Evolutionary conservation across 768 basidiomycete genomes (phyloP).

Genomic region (Suillus weaverae): DNA sequence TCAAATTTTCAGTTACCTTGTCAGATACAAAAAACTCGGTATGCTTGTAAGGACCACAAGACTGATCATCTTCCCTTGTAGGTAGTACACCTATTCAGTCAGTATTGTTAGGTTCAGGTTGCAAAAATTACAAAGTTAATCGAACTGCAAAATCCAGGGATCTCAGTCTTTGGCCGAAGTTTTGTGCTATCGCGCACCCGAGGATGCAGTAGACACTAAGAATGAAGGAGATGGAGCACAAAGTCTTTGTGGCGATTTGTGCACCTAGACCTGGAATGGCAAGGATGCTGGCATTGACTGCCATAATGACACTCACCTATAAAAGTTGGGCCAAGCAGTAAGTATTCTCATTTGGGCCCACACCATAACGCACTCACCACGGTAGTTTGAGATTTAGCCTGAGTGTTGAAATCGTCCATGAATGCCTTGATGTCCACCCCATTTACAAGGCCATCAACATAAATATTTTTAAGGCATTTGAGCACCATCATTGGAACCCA

Average conservation of each 20-base stretch:
- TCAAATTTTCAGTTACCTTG: neutral
- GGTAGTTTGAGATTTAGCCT: neutral
- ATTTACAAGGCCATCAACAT: neutral
- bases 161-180: neutral
- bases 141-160: neutral
- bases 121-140: neutral
- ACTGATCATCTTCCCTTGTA: neutral
- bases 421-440: neutral
- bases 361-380: neutral
- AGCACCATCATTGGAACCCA: neutral
- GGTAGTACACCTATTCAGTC: neutral
- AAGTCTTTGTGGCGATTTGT: neutral
- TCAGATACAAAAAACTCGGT: neutral
- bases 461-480: neutral
- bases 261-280: neutral
- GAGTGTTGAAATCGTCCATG: neutral
- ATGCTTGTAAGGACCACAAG: neutral
- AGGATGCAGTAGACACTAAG: neutral
- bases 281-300: neutral
- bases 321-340: neutral
- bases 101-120: fast-evolving
- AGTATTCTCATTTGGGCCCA: neutral
- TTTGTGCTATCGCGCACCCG: neutral
- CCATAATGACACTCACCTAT: slow-evolving; percentile 3
- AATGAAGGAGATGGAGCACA: neutral